phyloP scores from a whole-genome alignment of 164 flowering plant species.

The Piper longum region DNA sequence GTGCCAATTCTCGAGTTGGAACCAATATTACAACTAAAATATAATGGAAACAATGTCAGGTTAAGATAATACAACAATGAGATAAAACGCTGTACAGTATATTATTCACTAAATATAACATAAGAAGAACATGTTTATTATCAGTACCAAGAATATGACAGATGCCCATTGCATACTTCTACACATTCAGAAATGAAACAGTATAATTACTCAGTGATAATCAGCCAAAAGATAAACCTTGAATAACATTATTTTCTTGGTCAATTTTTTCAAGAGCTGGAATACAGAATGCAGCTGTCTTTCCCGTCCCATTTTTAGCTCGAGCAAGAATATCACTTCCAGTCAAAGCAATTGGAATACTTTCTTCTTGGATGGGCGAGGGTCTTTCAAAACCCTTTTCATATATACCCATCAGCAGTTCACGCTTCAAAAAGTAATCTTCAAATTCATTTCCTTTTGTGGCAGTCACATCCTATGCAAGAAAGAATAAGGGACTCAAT shows the following conservation, averaged over 20 bases:
- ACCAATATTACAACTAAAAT: conserved; percentile 72
- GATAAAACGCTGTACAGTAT: background rate
- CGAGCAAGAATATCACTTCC: conserved; percentile 98
- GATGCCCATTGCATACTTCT: too few relatives aligned
- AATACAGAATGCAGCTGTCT: conserved; percentile 97
- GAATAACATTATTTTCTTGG: conserved; percentile 86
- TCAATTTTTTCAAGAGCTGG: conserved; percentile 98
- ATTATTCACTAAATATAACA: too few relatives aligned
- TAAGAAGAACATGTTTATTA: too few relatives aligned
- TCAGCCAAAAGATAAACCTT: conserved; percentile 37
- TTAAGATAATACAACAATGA: background rate
- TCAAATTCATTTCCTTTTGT: conserved; percentile 99
- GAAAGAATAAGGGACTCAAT: background rate
- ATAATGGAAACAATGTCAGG: background rate
- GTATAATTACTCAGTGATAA: background rate
- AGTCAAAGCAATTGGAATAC: conserved; percentile 96
- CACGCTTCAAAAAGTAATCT: conserved; percentile 92
- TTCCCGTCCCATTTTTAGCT: conserved; percentile 98
- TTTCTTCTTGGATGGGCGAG: conserved; percentile 98
- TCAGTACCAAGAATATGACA: too few relatives aligned
- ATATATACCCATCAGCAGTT: conserved; percentile 94
- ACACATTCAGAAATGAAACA: too few relatives aligned
- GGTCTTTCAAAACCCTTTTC: conserved; percentile 99
- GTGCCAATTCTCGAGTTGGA: conserved; percentile 95
- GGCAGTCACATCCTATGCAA: conserved; percentile 87